A percentile compares a stretch with the other conserved stretches of the same genome.
These are phyloP conservation scores for Cucurbita moschata DNA, from an alignment of 306 rosid species.

Conservation along the genomic window DNA sequence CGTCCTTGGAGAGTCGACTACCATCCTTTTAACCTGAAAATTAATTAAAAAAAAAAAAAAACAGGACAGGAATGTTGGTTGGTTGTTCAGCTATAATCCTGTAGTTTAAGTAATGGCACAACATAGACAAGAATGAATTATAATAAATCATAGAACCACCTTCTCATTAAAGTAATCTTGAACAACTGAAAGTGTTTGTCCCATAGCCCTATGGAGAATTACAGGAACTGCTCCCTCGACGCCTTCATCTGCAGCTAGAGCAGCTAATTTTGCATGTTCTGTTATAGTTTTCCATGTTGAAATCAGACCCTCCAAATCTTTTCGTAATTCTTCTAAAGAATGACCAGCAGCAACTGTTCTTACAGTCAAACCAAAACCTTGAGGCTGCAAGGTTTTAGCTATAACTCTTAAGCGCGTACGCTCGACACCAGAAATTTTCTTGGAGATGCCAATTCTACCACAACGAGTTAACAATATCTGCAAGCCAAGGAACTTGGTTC, in stretches of 20 bases:
- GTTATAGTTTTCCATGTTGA: slow-evolving; percentile 73
- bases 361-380: slow-evolving; percentile 87
- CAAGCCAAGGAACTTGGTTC: slow-evolving; percentile 25
- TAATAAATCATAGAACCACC: slow-evolving; percentile 27
- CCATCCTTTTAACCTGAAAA: slow-evolving; percentile 75
- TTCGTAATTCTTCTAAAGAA: slow-evolving; percentile 76
- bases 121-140: background rate
- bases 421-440: slow-evolving; percentile 67
- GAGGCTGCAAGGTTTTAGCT: slow-evolving; percentile 91
- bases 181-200: slow-evolving; percentile 93
- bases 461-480: slow-evolving; percentile 63
- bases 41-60: slow-evolving; percentile 6
- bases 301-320: slow-evolving; percentile 72
- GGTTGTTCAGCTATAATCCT: background rate
- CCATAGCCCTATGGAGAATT: slow-evolving; percentile 82
- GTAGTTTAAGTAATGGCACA: background rate
- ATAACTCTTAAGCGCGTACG: slow-evolving; percentile 80
- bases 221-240: slow-evolving; percentile 87
- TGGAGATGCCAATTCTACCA: slow-evolving; percentile 69
- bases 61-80: slow-evolving; percentile 15
- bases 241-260: slow-evolving; percentile 99
- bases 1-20: slow-evolving; percentile 86
- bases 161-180: slow-evolving; percentile 84
- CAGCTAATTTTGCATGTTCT: slow-evolving; percentile 80
- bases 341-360: slow-evolving; percentile 95